These are phyloP conservation scores for Metarhizium robertsii DNA, from an alignment of 2,329 filamentous ascomycete species.

Conservation along the genomic window DNA sequence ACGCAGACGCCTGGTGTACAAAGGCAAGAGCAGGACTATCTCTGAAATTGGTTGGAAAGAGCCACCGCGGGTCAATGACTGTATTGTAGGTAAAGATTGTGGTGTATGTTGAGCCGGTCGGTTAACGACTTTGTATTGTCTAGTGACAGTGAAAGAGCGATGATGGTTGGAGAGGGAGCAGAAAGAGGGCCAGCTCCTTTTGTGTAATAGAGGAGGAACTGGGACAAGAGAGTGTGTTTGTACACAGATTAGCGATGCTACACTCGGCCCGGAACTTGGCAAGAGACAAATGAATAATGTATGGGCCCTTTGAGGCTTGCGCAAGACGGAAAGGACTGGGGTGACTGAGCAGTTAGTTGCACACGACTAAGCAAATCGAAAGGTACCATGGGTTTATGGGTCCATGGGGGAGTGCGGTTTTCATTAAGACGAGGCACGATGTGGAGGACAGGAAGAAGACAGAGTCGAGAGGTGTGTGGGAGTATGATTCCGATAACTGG, in stretches of 20 bases:
- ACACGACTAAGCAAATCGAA: constrained; percentile 4
- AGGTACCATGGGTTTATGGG: constrained; percentile 5
- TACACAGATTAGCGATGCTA: neutral
- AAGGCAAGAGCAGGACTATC: neutral
- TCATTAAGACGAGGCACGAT: neutral
- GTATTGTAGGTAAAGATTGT: neutral
- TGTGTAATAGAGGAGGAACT: constrained; percentile 1
- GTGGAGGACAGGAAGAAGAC: constrained; percentile 1
- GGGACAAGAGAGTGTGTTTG: neutral
- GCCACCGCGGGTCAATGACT: neutral
- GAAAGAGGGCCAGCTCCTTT: constrained; percentile 4
- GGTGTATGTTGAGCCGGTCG: neutral
- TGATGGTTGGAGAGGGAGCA: neutral
- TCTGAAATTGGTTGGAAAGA: neutral
- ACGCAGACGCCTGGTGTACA: neutral
- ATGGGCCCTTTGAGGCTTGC: constrained; percentile 4
- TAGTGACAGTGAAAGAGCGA: neutral
- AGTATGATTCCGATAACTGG: constrained; percentile 7
- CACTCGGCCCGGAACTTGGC: constrained; percentile 3
- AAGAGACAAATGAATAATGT: constrained; percentile 4
- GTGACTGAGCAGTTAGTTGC: neutral
- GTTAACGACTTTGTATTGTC: neutral
- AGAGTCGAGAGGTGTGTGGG: constrained; percentile 7
- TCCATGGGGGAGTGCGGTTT: constrained; percentile 6
- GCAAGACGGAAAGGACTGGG: constrained; percentile 3